Evolutionary conservation across 1,139 yeast species (phyloP), one percentile per base, ranked within the genome.

Genomic region (Nadsonia commutata): DNA sequence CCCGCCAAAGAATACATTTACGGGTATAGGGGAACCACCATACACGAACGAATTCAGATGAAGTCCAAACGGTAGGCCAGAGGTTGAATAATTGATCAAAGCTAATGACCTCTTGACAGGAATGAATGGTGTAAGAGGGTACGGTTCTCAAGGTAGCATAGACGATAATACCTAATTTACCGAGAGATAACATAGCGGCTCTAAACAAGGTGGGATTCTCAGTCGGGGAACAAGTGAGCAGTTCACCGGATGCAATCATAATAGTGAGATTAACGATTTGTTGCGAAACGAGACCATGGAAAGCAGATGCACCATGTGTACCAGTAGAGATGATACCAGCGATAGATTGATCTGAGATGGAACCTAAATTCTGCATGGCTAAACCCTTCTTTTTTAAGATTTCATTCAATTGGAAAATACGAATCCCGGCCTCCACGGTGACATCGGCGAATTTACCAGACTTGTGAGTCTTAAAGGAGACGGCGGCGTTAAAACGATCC

Each of bases 21-120:
- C 75, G 75, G 19, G 93, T 72, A 60, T 90, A 90, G 1, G 98
- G 98, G 62, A 83, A 90, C 97, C 98, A 90, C 97, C 97, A 90
- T 42, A 86, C 75, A 50, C 97, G 74, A 39, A 85, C 80, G 55
- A 78, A 90, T 63, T 90, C 98, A n/a, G 88, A 73, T 43, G 84
- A 78, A 7, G 84, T 75, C 95, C 97, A 90, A 16, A 70, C 67
- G 47, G 77, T 41, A 36, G 56, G 52, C 63, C 63, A 60, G 77
- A 54, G 73, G 17, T 69, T 67, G 52, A 86, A 61, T 40, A 88
- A 66, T 7, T 85, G 74, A 27, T 79, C 80, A 56, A 88, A 85
- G 36, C 77, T 67, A 52, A 88, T 77, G 40, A 86, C 80, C 61
- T 86, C 94, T 59, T 84, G 94, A 41, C 74, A 70, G 13, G 95